Base-by-base conservation (phyloP, 768 basidiomycete species). In the Mycena filopes region DNA sequence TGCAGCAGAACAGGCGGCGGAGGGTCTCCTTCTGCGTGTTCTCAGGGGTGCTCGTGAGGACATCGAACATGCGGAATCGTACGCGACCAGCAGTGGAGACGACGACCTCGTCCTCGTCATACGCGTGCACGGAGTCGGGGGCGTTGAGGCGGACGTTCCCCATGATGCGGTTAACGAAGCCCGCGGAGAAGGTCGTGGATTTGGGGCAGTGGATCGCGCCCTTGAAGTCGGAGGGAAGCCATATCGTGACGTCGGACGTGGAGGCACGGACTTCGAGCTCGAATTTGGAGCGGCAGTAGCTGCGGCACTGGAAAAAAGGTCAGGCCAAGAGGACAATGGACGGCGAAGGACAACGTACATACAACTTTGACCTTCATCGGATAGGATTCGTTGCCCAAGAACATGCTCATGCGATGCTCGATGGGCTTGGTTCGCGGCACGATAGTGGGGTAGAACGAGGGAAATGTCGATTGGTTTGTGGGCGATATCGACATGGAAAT, bases 21-120 rank as follows among this genome's bases (percentile, higher is more conserved):
- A 89, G 74, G 2, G 82, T 78, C 77, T 93, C 92, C 74, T 84
- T 87, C 60, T 84, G 85, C 48, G 78, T 60, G 48, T 84, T 86
- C 74, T 93, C 92, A 21, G 90, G 87, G 47, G 86, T 82, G 67
- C 85, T 82, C 18, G 87, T 86, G 66, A 84, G 83, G 56, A 90
- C 83, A 74, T 93, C 90, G 92, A 92, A 93, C 91, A 92, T 92
- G 31, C 87, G 86, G 75, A 93, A 90, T 4, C 83, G 85, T 60
- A 93, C 83, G 45, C 75, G 77, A 20, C 92, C 91, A 20, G 72
- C 70, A n/a, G 91, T 90, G 46, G 78, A 76, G 9, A 93, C 84
- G 50, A 88, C 77, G 50, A 92, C 86, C 71, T 88, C 85, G 72
- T 93, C 92, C 60, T 84, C 84, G 51, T 81, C 78, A 67, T 74